Percentiles rank a stretch among this genome's conserved stretches.
Evolutionary conservation across 2,329 filamentous ascomycete genomes (phyloP).

Genomic region (Cryphonectria japonica): DNA sequence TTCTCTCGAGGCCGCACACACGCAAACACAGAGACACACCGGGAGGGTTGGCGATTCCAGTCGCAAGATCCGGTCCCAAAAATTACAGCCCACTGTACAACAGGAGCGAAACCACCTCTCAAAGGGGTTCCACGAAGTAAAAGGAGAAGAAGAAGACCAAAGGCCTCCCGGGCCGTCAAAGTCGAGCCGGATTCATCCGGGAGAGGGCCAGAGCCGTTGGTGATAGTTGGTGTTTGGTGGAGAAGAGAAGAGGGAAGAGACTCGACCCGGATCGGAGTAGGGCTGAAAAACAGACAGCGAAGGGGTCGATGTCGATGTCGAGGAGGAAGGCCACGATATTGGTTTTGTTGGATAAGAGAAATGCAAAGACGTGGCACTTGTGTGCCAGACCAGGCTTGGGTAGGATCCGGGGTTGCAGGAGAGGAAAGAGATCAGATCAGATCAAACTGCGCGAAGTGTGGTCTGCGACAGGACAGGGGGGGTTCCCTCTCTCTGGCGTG

Average conservation of each 20-base stretch:
- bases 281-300: background rate
- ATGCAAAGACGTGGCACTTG: background rate
- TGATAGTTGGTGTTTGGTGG: constrained; percentile 1
- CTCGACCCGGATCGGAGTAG: background rate
- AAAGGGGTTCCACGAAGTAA: constrained; percentile 32
- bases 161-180: constrained; percentile 47
- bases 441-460: constrained; percentile 24
- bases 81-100: constrained; percentile 35
- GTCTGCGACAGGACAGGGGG: constrained; percentile 27
- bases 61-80: constrained; percentile 37
- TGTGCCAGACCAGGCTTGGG: background rate
- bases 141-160: constrained; percentile 27
- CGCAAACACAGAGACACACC: constrained; percentile 24
- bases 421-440: constrained; percentile 22
- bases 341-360: constrained; percentile 21
- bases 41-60: constrained; percentile 47
- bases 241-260: too few relatives aligned
- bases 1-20: constrained; percentile 1
- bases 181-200: constrained; percentile 46
- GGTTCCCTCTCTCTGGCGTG: constrained; percentile 3
- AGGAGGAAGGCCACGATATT: constrained; percentile 19
- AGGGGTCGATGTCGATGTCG: constrained; percentile 2
- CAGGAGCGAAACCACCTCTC: constrained; percentile 38
- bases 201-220: constrained; percentile 20
- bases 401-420: constrained; percentile 9